These are phyloP conservation scores for Penicillium sp. DNA, from an alignment of 2,329 filamentous ascomycete genomes.

Conservation along the genomic window DNA sequence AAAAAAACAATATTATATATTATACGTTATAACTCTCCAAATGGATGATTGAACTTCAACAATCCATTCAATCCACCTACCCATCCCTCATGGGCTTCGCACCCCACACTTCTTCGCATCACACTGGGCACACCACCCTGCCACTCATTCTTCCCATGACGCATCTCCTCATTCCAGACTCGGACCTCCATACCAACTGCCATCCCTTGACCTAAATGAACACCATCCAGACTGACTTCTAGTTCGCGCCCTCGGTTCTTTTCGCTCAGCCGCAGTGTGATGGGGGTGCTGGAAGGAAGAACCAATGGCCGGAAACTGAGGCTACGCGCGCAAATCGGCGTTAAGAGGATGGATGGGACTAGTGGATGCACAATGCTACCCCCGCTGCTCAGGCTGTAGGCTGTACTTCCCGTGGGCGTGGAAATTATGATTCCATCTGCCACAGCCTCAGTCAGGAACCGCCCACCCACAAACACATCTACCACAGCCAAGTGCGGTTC, in stretches of 20 bases:
- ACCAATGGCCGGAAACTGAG: conserved; percentile 90
- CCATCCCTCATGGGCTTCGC: conserved; percentile 79
- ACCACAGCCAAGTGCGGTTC: conserved; percentile 89
- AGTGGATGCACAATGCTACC: conserved; percentile 93
- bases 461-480: conserved; percentile 83
- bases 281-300: conserved; percentile 78
- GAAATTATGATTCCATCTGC: conserved; percentile 93
- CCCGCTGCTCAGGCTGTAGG: conserved; percentile 89
- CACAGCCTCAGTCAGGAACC: conserved; percentile 88
- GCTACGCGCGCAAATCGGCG: conserved; percentile 89
- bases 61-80: conserved; percentile 90
- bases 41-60: conserved; percentile 96
- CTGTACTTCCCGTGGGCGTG: conserved; percentile 91
- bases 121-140: conserved; percentile 87
- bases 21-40: conserved; percentile 60
- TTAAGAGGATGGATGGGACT: conserved; percentile 82
- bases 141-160: conserved; percentile 52
- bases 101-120: conserved; percentile 60
- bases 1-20: too few relatives aligned
- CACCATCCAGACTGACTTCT: conserved; percentile 76
- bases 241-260: conserved; percentile 74
- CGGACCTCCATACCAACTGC: conserved; percentile 78
- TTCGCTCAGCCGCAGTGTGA: conserved; percentile 76
- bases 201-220: conserved; percentile 62
- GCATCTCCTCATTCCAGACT: conserved; percentile 81